Conservation (phyloP, 768 basidiomycete species). For the Tubosaeta sp. region DNA sequence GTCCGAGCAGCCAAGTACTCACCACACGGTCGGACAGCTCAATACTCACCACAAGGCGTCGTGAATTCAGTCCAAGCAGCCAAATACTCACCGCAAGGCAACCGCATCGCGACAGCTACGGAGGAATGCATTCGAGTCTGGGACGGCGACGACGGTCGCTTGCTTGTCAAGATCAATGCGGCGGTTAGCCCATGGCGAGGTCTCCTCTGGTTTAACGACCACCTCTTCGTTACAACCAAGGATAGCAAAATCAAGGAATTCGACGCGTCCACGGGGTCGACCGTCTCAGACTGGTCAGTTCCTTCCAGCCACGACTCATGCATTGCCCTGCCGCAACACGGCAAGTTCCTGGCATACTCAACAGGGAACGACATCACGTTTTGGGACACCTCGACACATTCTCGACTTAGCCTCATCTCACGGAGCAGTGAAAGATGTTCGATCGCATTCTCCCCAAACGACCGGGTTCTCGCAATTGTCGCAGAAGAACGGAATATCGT, state of each 20-base stretch:
- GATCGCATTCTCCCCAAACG: not conserved
- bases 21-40: not conserved
- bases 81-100: not conserved
- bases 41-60: too few species aligned
- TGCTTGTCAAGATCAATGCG: not conserved
- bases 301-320: not conserved
- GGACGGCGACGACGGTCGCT: not conserved
- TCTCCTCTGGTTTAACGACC: not conserved
- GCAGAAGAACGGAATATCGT: not conserved
- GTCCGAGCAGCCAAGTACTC: too few species aligned
- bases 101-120: not conserved
- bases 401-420: not conserved
- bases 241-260: not conserved
- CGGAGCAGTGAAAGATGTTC: not conserved
- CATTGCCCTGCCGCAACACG: not conserved
- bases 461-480: not conserved
- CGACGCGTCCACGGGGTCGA: not conserved
- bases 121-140: not conserved
- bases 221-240: not conserved
- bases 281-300: not conserved
- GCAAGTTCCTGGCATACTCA: not conserved
- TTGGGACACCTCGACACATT: not conserved
- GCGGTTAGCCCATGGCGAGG: not conserved
- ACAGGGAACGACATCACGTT: not conserved
- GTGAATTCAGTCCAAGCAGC: not conserved